Percentiles rank a stretch among this genome's conserved stretches.
Conservation (phyloP, 2,329 filamentous ascomycete genomes). For the Fusarium metavorans region DNA sequence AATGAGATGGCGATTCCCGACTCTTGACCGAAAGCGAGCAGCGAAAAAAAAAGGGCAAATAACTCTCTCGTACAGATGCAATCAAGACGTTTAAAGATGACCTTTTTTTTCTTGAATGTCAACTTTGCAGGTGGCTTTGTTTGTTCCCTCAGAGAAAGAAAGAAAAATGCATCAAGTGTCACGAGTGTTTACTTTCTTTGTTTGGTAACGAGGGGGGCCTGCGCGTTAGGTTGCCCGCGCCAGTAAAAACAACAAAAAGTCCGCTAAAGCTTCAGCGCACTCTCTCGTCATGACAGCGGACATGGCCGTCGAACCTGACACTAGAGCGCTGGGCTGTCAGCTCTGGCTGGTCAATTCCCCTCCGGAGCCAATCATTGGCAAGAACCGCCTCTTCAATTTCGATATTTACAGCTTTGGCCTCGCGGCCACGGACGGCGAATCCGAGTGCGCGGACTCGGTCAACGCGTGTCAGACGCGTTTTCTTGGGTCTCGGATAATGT, state of each 20-base stretch:
- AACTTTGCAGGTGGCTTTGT: neutral
- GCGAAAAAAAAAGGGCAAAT: neutral
- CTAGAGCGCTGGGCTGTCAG: neutral
- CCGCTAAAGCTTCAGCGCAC: neutral
- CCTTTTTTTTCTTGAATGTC: neutral
- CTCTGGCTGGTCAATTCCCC: constrained; percentile 8
- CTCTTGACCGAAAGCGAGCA: neutral
- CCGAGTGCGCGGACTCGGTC: neutral
- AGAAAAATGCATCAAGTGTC: neutral
- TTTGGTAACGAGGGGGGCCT: constrained; percentile 14
- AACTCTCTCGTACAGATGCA: neutral
- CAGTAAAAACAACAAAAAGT: constrained; percentile 3
- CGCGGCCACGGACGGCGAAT: constrained; percentile 6
- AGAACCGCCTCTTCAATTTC: constrained; percentile 3
- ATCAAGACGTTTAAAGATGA: neutral
- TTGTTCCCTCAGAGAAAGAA: neutral
- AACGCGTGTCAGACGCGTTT: constrained; percentile 19
- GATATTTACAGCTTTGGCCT: neutral
- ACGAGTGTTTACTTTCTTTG: constrained; percentile 35
- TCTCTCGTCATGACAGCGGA: neutral
- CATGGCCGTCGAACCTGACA: neutral
- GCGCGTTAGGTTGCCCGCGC: neutral
- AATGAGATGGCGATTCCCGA: neutral
- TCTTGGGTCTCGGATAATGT: neutral
- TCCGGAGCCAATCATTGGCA: constrained; percentile 23